A percentile compares a stretch with the other conserved stretches of the same genome.
These are phyloP conservation scores for Lathyrus sativus DNA, from an alignment of 306 rosid genomes.

Conservation along the genomic window DNA sequence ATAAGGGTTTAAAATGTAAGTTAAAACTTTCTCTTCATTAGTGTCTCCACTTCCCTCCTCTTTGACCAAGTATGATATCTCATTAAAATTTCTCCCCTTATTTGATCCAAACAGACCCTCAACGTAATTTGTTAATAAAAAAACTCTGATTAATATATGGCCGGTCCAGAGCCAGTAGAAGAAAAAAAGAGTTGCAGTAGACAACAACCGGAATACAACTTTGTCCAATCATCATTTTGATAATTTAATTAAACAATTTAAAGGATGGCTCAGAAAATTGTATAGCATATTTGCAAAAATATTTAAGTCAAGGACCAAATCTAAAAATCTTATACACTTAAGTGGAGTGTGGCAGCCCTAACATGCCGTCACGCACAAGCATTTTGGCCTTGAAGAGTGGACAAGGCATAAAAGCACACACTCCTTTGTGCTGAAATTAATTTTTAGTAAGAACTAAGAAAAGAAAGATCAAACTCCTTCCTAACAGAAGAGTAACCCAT, in stretches of 20 bases:
- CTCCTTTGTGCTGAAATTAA: slow-evolving; percentile 18
- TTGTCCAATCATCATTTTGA: background rate
- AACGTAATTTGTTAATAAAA: slow-evolving; percentile 16
- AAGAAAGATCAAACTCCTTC: background rate
- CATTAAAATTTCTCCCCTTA: background rate
- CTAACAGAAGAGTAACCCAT: no score
- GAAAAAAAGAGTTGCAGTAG: background rate
- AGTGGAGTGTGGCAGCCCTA: background rate
- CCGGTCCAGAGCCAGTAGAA: background rate
- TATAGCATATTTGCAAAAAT: background rate
- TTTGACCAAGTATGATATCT: background rate
- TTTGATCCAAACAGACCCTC: background rate
- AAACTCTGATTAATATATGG: background rate
- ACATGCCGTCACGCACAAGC: background rate
- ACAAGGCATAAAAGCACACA: slow-evolving; percentile 17
- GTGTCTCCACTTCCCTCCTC: background rate
- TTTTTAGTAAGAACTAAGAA: slow-evolving; percentile 1
- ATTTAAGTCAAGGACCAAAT: slow-evolving; percentile 34
- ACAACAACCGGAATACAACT: background rate
- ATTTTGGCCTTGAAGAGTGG: slow-evolving; percentile 22
- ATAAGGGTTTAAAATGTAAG: background rate
- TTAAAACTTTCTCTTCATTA: background rate
- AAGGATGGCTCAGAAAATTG: slow-evolving; percentile 15
- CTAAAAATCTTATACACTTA: slow-evolving; percentile 4
- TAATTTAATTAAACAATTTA: slow-evolving; percentile 15